phyloP scores from a whole-genome alignment of 1,139 yeast species.

The Sporopachydermia cereana region DNA sequence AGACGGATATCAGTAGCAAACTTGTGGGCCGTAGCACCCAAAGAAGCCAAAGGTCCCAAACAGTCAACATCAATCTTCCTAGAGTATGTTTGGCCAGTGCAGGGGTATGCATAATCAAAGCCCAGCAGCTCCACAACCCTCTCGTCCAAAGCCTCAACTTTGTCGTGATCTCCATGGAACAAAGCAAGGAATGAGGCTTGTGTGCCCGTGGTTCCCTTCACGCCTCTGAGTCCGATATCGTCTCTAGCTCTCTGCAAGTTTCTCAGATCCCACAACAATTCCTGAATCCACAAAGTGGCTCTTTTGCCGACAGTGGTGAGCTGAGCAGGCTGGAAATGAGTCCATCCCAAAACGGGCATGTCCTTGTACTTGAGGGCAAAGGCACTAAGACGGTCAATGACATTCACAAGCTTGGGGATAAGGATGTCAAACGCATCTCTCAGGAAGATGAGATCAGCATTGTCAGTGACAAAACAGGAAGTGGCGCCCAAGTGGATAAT shows the following conservation, averaged over 20 bases:
- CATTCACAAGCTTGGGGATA: conserved; percentile 92
- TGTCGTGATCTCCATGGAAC: conserved; percentile 94
- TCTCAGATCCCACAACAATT: conserved; percentile 93
- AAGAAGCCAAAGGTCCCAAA: conserved; percentile 82
- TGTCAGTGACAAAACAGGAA: conserved; percentile 94
- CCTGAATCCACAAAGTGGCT: conserved; percentile 96
- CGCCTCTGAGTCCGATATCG: conserved; percentile 95
- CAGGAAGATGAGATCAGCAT: conserved; percentile 91
- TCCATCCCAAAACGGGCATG: conserved; percentile 96
- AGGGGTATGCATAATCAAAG: conserved; percentile 90
- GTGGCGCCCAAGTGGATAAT: conserved; percentile 98
- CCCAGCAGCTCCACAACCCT: conserved; percentile 90
- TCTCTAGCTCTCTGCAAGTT: conserved; percentile 93
- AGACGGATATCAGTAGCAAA: conserved; percentile 95
- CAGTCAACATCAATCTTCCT: conserved; percentile 96
- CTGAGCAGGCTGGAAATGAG: conserved; percentile 99
- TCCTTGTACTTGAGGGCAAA: conserved; percentile 91
- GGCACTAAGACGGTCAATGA: conserved; percentile 76
- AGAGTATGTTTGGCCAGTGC: conserved; percentile 96
- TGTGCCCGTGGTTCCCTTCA: conserved; percentile 98
- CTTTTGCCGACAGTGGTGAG: conserved; percentile 97
- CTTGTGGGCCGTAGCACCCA: conserved; percentile 96
- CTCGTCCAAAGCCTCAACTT: conserved; percentile 84
- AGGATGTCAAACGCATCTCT: conserved; percentile 91
- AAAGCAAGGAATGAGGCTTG: conserved; percentile 92